Percentiles rank a stretch among this genome's conserved stretches.
phyloP scores from a whole-genome alignment of 148 eudicot species.

The Fagopyrum esculentum region DNA sequence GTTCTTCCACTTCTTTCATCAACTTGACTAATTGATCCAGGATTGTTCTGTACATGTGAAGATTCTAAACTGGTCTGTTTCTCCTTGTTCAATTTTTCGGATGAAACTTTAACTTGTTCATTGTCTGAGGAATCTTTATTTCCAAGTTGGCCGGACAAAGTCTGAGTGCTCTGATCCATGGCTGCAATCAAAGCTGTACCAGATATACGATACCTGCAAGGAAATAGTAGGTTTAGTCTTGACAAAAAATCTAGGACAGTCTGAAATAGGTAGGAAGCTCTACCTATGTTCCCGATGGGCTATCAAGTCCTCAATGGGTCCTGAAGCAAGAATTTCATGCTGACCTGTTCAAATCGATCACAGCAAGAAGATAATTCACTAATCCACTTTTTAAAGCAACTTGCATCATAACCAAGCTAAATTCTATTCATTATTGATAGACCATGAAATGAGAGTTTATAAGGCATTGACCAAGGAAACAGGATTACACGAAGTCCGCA shows the following conservation, averaged over 20 bases:
- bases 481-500: not conserved
- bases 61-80: slow-evolving; percentile 10
- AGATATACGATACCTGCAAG: slow-evolving; percentile 83
- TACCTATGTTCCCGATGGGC: slow-evolving; percentile 99
- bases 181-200: slow-evolving; percentile 92
- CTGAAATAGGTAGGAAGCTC: slow-evolving; percentile 8
- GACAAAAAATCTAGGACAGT: not conserved
- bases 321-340: slow-evolving; percentile 97
- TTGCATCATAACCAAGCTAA: too few relatives aligned
- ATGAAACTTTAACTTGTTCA: slow-evolving; percentile 39
- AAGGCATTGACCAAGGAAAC: not conserved
- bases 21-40: slow-evolving; percentile 41
- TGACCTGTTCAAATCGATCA: slow-evolving; percentile 40
- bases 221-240: not conserved
- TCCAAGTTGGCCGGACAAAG: slow-evolving; percentile 31
- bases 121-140: slow-evolving; percentile 35
- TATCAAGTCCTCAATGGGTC: slow-evolving; percentile 94
- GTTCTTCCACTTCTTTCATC: slow-evolving; percentile 74
- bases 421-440: not conserved
- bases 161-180: slow-evolving; percentile 77
- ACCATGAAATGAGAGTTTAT: too few relatives aligned
- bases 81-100: not conserved
- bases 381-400: too few relatives aligned
- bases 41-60: slow-evolving; percentile 34
- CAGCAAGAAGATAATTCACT: too few relatives aligned